A percentile compares a stretch with the other conserved stretches of the same genome.
Evolutionary conservation across 805 yeast genomes (phyloP).

Genomic region (Lipomyces starkeyi): DNA sequence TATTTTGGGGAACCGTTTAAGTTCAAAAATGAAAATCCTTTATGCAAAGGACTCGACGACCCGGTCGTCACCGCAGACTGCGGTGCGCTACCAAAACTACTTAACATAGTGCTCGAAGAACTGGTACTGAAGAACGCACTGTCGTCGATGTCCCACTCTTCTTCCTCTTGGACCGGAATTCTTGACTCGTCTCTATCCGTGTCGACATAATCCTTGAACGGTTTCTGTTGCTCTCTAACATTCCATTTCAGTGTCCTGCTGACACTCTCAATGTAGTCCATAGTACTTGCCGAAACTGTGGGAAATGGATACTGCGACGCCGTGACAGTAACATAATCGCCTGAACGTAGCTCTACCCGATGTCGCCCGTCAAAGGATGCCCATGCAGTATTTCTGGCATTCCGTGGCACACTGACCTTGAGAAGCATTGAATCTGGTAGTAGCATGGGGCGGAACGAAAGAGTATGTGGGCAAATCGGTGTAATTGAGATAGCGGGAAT

Average conservation of each 20-base stretch:
- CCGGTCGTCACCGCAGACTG: constrained; percentile 33
- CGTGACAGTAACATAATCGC: constrained; percentile 82
- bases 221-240: constrained; percentile 84
- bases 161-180: constrained; percentile 21
- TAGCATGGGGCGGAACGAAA: constrained; percentile 89
- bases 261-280: constrained; percentile 81
- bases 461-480: constrained; percentile 95
- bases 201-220: constrained; percentile 63
- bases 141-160: constrained; percentile 40
- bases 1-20: constrained; percentile 16
- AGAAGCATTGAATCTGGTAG: constrained; percentile 92
- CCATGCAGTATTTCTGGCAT: constrained; percentile 91
- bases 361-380: constrained; percentile 95
- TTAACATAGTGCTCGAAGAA: constrained; percentile 24
- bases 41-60: constrained; percentile 34
- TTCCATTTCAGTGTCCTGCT: constrained; percentile 93
- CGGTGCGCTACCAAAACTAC: constrained; percentile 31
- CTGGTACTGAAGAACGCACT: constrained; percentile 29
- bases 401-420: constrained; percentile 77
- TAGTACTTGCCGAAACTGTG: constrained; percentile 71
- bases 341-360: constrained; percentile 77
- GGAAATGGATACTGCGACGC: constrained; percentile 96
- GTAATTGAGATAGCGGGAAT: constrained; percentile 92
- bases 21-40: constrained; percentile 29
- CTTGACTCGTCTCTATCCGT: constrained; percentile 29